Evolutionary conservation across 2,329 filamentous ascomycete genomes (phyloP).

Genomic region (Elsinoe fawcettii): DNA sequence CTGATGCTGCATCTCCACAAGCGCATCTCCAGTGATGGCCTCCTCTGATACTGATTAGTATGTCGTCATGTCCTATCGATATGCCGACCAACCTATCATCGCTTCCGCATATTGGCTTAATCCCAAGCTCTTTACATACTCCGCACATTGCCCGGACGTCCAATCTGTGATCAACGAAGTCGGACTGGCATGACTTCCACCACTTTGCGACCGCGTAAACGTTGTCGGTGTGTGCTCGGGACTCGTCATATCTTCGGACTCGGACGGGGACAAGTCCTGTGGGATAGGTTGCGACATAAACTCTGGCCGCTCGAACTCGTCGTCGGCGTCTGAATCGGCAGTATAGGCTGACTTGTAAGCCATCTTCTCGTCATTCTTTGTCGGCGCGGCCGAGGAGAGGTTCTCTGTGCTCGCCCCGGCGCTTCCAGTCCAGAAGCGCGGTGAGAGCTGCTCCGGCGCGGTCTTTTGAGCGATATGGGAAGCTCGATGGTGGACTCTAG

Average conservation of each 20-base stretch:
- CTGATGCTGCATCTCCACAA: slow-evolving; percentile 81
- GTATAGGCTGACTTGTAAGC: slow-evolving; percentile 52
- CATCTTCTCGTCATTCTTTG: slow-evolving; percentile 22
- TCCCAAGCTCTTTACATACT: slow-evolving; percentile 74
- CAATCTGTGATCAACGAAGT: slow-evolving; percentile 72
- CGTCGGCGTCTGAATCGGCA: slow-evolving; percentile 71
- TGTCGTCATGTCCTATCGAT: slow-evolving; percentile 25
- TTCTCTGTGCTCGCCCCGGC: slow-evolving; percentile 16
- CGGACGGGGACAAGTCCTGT: slow-evolving; percentile 52
- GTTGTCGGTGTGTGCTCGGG: slow-evolving; percentile 72
- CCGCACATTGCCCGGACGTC: slow-evolving; percentile 80
- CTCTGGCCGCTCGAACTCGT: slow-evolving; percentile 71
- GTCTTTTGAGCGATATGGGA: slow-evolving; percentile 25
- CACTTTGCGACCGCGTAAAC: slow-evolving; percentile 53
- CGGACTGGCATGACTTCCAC: slow-evolving; percentile 58
- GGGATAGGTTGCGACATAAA: slow-evolving; percentile 58
- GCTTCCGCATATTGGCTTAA: slow-evolving; percentile 73
- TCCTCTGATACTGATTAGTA: slow-evolving; percentile 52
- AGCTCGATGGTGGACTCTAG: slow-evolving; percentile 25
- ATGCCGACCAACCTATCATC: slow-evolving; percentile 60
- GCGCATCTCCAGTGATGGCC: slow-evolving; percentile 83
- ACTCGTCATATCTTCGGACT: slow-evolving; percentile 29
- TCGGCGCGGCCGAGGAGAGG: slow-evolving; percentile 10
- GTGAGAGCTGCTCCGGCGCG: slow-evolving; percentile 11
- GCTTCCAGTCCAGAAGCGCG: slow-evolving; percentile 9